Evolutionary conservation across 73 alveolate genomes (phyloP).

Genomic region (Paramecium pentaurelia): DNA sequence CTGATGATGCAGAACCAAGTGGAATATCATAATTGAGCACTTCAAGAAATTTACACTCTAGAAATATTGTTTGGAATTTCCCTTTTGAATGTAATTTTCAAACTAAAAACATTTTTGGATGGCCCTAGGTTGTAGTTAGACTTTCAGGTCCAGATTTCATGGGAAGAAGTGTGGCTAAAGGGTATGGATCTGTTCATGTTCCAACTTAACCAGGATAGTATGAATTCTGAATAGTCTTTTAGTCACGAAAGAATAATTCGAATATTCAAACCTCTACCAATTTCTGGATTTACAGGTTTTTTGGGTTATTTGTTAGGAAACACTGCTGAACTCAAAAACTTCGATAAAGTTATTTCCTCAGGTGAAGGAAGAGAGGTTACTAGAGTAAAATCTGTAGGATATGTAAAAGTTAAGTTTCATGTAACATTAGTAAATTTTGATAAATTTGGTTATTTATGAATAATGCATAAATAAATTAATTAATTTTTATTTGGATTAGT

Average conservation of each 20-base stretch:
- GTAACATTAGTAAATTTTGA: slow-evolving; percentile 55
- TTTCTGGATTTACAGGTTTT: slow-evolving; percentile 47
- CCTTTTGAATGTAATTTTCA: slow-evolving; percentile 60
- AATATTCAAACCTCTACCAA: slow-evolving; percentile 53
- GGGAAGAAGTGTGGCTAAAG: slow-evolving; percentile 58
- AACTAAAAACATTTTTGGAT: slow-evolving; percentile 54
- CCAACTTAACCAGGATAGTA: slow-evolving; percentile 66
- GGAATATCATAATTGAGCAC: slow-evolving; percentile 59
- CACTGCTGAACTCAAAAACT: slow-evolving; percentile 42
- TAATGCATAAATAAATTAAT: neutral
- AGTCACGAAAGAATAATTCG: slow-evolving; percentile 58
- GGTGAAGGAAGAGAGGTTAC: slow-evolving; percentile 68
- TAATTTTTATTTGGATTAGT: neutral
- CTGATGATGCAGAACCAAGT: slow-evolving; percentile 26
- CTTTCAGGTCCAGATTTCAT: slow-evolving; percentile 55
- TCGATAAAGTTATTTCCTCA: slow-evolving; percentile 54
- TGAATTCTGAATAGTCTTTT: neutral
- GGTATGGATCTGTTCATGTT: slow-evolving; percentile 63
- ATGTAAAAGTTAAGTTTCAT: slow-evolving; percentile 57
- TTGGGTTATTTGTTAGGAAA: slow-evolving; percentile 55
- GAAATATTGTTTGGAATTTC: slow-evolving; percentile 60
- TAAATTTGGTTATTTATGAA: slow-evolving; percentile 53
- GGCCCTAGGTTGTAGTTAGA: slow-evolving; percentile 52
- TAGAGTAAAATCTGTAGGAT: slow-evolving; percentile 59
- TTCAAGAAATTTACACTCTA: slow-evolving; percentile 47